phyloP scores from a whole-genome alignment of 495 filamentous ascomycete species.

The Neurospora tetrasperma region DNA sequence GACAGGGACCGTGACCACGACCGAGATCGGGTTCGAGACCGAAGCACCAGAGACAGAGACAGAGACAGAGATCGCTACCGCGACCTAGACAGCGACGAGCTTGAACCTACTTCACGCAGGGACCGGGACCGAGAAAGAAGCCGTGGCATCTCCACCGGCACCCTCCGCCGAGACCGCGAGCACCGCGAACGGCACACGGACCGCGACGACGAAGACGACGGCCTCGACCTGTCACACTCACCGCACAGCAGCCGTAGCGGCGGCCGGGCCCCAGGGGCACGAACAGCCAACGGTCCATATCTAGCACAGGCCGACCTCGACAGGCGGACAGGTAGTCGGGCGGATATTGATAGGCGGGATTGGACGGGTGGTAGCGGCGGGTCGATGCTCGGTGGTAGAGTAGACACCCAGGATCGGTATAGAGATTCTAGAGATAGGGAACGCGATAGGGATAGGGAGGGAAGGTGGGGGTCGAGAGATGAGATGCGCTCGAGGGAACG shows the following conservation, averaged over 20 bases:
- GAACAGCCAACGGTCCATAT: background rate
- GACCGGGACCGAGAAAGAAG: constrained; percentile 1
- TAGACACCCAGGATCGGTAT: background rate
- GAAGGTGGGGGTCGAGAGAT: background rate
- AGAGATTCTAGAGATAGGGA: constrained; percentile 5
- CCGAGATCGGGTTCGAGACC: constrained; percentile 8
- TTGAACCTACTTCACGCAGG: constrained; percentile 8
- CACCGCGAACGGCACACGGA: background rate
- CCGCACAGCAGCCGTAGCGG: background rate
- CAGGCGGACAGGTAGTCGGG: constrained; percentile 24
- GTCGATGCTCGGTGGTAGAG: background rate
- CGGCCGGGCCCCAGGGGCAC: background rate
- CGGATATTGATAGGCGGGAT: constrained; percentile 18
- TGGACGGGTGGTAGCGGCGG: background rate
- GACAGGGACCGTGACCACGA: constrained; percentile 13
- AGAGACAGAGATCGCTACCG: constrained; percentile 18
- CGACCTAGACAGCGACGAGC: constrained; percentile 18
- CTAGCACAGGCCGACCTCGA: constrained; percentile 10
- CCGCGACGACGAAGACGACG: background rate
- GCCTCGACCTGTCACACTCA: background rate
- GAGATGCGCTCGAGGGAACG: background rate
- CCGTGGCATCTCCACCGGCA: background rate
- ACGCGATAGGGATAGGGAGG: background rate
- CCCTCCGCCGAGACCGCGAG: background rate
- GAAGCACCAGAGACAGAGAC: constrained; percentile 25